Conservation (phyloP, 768 basidiomycete species). For the Tricholoma terreum region DNA sequence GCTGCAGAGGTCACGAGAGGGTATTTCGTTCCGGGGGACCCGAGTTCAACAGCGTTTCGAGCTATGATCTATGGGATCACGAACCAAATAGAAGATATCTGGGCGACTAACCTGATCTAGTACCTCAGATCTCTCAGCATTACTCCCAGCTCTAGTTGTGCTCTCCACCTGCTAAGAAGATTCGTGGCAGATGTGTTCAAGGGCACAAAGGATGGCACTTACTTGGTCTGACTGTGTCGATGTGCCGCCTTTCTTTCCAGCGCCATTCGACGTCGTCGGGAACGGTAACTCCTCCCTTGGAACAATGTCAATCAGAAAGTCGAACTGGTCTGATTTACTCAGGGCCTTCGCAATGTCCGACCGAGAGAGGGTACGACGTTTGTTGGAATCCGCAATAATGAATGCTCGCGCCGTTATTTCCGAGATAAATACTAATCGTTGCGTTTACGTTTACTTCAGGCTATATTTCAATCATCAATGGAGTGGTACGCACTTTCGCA, state of each 20-base stretch:
- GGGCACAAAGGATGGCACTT: neutral
- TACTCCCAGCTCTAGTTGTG: neutral
- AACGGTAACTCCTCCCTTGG: constrained; percentile 72
- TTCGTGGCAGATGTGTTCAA: neutral
- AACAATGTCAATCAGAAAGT: constrained; percentile 95
- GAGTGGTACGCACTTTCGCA: constrained; percentile 80
- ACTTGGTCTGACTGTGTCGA: constrained; percentile 16
- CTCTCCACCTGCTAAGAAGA: neutral
- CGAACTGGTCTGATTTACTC: constrained; percentile 92
- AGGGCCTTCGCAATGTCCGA: constrained; percentile 93
- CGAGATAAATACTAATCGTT: constrained; percentile 81
- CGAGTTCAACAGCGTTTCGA: constrained; percentile 19
- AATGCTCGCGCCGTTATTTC: constrained; percentile 96
- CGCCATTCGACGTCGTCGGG: constrained; percentile 15
- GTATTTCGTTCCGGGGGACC: constrained; percentile 13
- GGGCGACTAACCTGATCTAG: constrained; percentile 19
- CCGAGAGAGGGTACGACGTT: constrained; percentile 91
- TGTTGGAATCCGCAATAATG: constrained; percentile 93
- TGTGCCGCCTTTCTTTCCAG: constrained; percentile 19
- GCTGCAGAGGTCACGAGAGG: constrained; percentile 24
- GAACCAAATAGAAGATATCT: neutral
- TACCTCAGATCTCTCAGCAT: constrained; percentile 12
- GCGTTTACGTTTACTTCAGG: neutral
- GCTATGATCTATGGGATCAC: constrained; percentile 6
- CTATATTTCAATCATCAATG: neutral